Conservation (phyloP, 2,329 filamentous ascomycete species). For the Fusarium sp. region DNA sequence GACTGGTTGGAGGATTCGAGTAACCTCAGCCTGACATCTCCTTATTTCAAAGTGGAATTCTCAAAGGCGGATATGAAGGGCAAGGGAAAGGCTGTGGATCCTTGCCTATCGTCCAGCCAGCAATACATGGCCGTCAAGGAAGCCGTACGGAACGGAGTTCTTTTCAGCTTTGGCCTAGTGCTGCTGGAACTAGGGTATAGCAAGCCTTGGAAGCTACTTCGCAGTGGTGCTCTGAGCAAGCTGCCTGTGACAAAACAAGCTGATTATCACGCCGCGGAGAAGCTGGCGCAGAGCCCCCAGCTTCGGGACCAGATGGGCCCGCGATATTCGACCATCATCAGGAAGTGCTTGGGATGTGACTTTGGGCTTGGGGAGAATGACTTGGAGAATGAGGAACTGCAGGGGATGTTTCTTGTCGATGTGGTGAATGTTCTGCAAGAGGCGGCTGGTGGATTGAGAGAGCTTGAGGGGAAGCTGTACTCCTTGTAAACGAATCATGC, state of each 20-base stretch:
- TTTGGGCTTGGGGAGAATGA: background rate
- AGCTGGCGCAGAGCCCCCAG: background rate
- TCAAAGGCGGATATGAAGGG: background rate
- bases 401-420: background rate
- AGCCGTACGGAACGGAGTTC: background rate
- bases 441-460: background rate
- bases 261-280: background rate
- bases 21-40: background rate
- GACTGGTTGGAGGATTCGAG: background rate
- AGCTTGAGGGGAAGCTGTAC: background rate
- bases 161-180: background rate
- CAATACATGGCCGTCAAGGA: too few relatives aligned
- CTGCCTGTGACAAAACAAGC: background rate
- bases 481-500: too few relatives aligned
- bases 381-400: background rate
- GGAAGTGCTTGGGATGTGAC: conserved; percentile 3
- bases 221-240: background rate
- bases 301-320: background rate
- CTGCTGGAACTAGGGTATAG: conserved; percentile 2
- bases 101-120: background rate
- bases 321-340: background rate
- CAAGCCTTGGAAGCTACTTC: background rate
- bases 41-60: background rate
- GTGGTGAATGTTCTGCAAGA: background rate
- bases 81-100: background rate